Conservation (phyloP, 2,329 filamentous ascomycete genomes). For the Diaporthe longicolla region DNA sequence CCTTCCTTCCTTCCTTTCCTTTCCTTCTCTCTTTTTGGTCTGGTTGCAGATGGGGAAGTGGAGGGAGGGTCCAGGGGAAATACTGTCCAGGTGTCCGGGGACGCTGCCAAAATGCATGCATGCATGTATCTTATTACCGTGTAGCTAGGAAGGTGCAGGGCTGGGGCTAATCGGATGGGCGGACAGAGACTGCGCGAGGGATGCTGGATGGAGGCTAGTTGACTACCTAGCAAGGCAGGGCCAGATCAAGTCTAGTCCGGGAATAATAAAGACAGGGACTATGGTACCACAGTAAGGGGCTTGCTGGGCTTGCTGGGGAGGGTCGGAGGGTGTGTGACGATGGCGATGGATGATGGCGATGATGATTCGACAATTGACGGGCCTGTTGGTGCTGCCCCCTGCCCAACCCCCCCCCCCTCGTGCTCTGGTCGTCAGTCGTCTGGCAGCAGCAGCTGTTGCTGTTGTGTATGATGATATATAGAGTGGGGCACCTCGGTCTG, state of each 20-base stretch:
- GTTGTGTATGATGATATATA: neutral
- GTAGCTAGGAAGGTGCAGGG: neutral
- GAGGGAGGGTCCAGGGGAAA: constrained; percentile 16
- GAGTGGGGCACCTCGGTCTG: constrained; percentile 4
- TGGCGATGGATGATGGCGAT: neutral
- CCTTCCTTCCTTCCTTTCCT: too few relatives aligned
- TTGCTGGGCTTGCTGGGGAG: neutral
- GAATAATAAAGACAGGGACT: neutral
- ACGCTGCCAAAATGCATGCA: neutral
- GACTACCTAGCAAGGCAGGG: constrained; percentile 3
- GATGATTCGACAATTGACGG: neutral
- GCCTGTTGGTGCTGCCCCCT: neutral
- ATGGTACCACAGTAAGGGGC: neutral
- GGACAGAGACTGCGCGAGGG: constrained; percentile 17
- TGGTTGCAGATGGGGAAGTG: constrained; percentile 9
- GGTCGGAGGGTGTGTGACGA: neutral
- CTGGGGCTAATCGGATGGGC: constrained; percentile 21
- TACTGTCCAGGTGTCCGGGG: neutral
- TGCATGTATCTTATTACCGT: neutral
- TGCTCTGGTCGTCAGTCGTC: neutral
- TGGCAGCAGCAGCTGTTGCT: neutral
- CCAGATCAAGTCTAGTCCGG: constrained; percentile 16
- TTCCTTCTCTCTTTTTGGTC: too few relatives aligned
- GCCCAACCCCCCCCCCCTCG: too few relatives aligned
- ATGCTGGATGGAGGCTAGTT: constrained; percentile 1